phyloP scores from a whole-genome alignment of 805 yeast species.

The Kazachstania psychrophila region DNA sequence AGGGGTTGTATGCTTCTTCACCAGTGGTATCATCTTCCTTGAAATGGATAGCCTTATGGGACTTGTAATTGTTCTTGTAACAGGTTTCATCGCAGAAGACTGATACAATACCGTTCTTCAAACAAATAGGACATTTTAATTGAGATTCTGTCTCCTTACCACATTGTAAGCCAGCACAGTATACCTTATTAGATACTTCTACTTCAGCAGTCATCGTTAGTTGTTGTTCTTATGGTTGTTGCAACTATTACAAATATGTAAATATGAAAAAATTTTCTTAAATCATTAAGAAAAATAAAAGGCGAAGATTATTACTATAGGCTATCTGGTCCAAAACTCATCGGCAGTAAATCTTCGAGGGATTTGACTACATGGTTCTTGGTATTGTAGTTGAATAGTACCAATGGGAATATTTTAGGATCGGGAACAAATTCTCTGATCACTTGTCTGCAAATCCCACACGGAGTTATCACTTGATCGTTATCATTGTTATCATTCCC shows the following conservation, averaged over 20 bases:
- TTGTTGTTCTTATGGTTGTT: no score
- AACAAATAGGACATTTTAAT: slow-evolving; percentile 85
- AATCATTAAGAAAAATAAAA: no score
- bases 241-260: no score
- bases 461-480: slow-evolving; percentile 61
- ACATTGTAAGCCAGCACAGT: slow-evolving; percentile 75
- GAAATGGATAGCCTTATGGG: slow-evolving; percentile 69
- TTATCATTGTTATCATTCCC: slow-evolving; percentile 13
- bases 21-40: slow-evolving; percentile 38
- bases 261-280: no score
- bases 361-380: no score
- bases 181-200: slow-evolving; percentile 7
- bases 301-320: slow-evolving; percentile 18
- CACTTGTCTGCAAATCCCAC: slow-evolving; percentile 91
- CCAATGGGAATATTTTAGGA: slow-evolving; percentile 61
- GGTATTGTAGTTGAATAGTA: no score
- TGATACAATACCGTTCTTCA: slow-evolving; percentile 54
- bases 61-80: slow-evolving; percentile 60
- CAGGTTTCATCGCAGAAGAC: slow-evolving; percentile 79
- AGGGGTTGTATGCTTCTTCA: slow-evolving; percentile 65
- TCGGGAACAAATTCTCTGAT: slow-evolving; percentile 75
- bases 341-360: slow-evolving; percentile 64
- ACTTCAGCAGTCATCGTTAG: slow-evolving; percentile 1
- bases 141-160: slow-evolving; percentile 68
- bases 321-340: slow-evolving; percentile 79